Conservation (phyloP, 495 filamentous ascomycete species). For the Aspergillus cavernicola region DNA sequence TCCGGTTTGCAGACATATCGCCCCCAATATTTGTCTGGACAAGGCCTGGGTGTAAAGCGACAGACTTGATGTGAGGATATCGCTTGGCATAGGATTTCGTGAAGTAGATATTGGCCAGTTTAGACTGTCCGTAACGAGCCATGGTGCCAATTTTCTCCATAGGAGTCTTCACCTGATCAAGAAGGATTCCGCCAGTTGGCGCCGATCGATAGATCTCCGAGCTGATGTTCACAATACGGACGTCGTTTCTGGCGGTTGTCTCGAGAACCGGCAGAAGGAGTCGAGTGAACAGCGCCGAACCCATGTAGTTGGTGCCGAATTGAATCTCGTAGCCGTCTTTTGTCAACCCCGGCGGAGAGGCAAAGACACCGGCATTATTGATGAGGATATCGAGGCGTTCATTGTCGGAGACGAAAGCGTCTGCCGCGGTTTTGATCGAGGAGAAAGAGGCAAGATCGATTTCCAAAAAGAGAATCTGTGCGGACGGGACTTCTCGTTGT, state of each 20-base stretch:
- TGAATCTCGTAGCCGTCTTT: constrained; percentile 63
- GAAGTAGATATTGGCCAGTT: constrained; percentile 64
- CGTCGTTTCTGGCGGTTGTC: constrained; percentile 3
- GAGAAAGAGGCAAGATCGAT: constrained; percentile 45
- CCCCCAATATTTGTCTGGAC: constrained; percentile 15
- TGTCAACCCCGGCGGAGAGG: constrained; percentile 39
- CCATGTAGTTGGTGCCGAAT: constrained; percentile 66
- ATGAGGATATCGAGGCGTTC: constrained; percentile 53
- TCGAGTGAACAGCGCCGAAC: constrained; percentile 57
- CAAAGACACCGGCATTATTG: constrained; percentile 68
- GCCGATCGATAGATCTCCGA: not conserved
- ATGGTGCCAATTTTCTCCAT: constrained; percentile 19
- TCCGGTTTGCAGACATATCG: not conserved
- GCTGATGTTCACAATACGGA: constrained; percentile 29
- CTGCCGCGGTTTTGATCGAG: constrained; percentile 34
- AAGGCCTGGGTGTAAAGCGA: constrained; percentile 42
- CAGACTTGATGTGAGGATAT: constrained; percentile 40
- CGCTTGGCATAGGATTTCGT: constrained; percentile 48
- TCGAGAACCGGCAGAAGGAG: constrained; percentile 53
- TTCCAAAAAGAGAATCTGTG: constrained; percentile 15
- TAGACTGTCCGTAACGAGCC: constrained; percentile 57
- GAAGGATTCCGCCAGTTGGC: not conserved
- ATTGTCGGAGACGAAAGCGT: constrained; percentile 27
- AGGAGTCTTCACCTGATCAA: constrained; percentile 6
- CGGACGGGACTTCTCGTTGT: not conserved